phyloP scores from a whole-genome alignment of 176 grass and related monocot genomes.

The Leersia perrieri region DNA sequence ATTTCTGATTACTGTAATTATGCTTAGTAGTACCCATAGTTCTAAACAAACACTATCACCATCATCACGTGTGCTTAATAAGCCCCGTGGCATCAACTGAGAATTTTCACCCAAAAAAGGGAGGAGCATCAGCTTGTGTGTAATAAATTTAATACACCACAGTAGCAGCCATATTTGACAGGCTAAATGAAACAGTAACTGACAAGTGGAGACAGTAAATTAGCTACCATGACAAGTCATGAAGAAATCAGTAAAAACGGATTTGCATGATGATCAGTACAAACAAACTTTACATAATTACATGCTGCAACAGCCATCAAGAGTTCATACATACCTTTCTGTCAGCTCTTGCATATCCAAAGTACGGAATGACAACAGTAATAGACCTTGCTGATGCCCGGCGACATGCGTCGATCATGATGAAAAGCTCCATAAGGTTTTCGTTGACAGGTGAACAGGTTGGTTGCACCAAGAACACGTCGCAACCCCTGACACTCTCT shows the following conservation, averaged over 20 bases:
- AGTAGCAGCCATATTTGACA: background rate
- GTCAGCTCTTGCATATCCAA: slow-evolving; percentile 96
- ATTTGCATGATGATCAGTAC: background rate
- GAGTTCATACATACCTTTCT: slow-evolving; percentile 60
- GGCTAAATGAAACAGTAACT: background rate
- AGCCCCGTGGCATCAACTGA: background rate
- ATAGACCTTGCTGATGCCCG: slow-evolving; percentile 82
- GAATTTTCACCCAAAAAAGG: background rate
- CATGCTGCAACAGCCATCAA: background rate
- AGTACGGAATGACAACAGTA: slow-evolving; percentile 93
- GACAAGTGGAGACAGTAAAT: background rate
- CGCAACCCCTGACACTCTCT: slow-evolving; percentile 91
- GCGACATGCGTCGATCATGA: slow-evolving; percentile 95
- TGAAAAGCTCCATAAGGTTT: slow-evolving; percentile 89
- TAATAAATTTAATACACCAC: background rate
- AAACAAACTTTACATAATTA: background rate
- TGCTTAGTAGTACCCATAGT: too few species aligned
- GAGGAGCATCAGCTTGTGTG: background rate
- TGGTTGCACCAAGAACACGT: slow-evolving; percentile 93
- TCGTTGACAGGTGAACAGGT: slow-evolving; percentile 91
- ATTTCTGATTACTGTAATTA: background rate
- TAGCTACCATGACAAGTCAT: background rate
- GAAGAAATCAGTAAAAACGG: background rate
- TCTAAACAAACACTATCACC: background rate
- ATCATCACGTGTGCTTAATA: background rate